Percentiles rank a stretch among this genome's conserved stretches.
phyloP scores from a whole-genome alignment of 75 land plant genomes.

The Ceratopteris richardii region DNA sequence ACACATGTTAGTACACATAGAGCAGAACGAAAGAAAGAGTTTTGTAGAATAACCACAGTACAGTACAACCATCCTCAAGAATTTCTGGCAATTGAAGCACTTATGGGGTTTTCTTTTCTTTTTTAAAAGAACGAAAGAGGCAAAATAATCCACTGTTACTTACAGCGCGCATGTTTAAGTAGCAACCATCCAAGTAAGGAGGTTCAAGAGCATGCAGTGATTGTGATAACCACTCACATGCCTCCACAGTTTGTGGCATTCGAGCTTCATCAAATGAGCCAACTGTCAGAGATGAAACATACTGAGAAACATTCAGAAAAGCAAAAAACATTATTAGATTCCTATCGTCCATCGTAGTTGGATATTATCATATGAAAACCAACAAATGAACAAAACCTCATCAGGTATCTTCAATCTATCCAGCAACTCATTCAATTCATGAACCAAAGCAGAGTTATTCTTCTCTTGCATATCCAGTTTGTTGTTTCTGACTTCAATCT shows the following conservation, averaged over 20 bases:
- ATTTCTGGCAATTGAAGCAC: too few relatives aligned
- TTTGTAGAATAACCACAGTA: too few relatives aligned
- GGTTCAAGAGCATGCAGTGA: conserved; percentile 70
- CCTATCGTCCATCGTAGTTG: too few relatives aligned
- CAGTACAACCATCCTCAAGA: too few relatives aligned
- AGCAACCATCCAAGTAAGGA: conserved; percentile 74
- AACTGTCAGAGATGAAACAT: conserved; percentile 64
- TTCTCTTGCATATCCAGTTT: conserved; percentile 88
- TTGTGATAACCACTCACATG: conserved; percentile 92
- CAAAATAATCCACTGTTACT: too few relatives aligned
- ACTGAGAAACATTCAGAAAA: conserved; percentile 35
- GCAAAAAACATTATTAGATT: too few relatives aligned
- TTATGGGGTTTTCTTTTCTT: too few relatives aligned
- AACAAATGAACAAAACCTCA: neutral
- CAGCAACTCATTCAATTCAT: conserved; percentile 81
- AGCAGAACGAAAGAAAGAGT: too few relatives aligned
- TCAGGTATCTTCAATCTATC: conserved; percentile 52
- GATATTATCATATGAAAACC: neutral
- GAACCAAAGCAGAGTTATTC: conserved; percentile 72
- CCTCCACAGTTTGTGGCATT: conserved; percentile 87
- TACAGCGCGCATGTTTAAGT: conserved; percentile 90
- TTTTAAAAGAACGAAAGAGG: too few relatives aligned
- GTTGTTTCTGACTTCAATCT: conserved; percentile 96
- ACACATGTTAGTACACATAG: too few relatives aligned
- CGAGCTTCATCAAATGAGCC: conserved; percentile 90